These are phyloP conservation scores for Sergeia podlipaevii DNA, from an alignment of 208 protist genomes.

Conservation along the genomic window DNA sequence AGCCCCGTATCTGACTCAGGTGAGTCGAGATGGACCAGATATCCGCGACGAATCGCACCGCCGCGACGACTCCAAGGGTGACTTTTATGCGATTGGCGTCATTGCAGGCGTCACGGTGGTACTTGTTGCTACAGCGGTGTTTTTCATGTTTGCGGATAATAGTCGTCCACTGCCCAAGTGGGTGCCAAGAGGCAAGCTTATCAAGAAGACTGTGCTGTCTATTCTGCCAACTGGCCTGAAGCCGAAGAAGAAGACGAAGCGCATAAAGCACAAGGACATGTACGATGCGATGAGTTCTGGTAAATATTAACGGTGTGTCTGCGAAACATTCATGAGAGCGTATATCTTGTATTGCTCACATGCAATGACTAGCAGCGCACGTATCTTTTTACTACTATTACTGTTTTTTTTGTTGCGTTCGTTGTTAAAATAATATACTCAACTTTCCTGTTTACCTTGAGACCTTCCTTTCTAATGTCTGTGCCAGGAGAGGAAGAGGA, in stretches of 20 bases:
- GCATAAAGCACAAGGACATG: slow-evolving; percentile 66
- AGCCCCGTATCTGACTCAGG: slow-evolving; percentile 64
- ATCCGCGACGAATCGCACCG: neutral
- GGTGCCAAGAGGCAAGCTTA: slow-evolving; percentile 76
- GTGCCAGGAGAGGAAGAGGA: neutral
- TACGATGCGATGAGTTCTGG: slow-evolving; percentile 85
- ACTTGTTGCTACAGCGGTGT: slow-evolving; percentile 51
- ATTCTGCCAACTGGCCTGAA: slow-evolving; percentile 47
- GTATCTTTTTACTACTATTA: no score
- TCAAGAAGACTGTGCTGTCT: slow-evolving; percentile 73
- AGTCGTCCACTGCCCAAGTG: slow-evolving; percentile 74
- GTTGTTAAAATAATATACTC: no score
- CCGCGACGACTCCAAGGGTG: slow-evolving; percentile 15
- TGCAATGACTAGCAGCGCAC: neutral
- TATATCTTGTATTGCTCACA: neutral
- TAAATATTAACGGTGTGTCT: slow-evolving; percentile 27
- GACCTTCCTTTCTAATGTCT: no score
- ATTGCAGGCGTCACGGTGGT: slow-evolving; percentile 45
- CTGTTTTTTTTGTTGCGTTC: no score
- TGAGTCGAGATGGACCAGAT: slow-evolving; percentile 61
- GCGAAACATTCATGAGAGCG: neutral
- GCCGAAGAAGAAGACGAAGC: slow-evolving; percentile 45
- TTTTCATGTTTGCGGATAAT: slow-evolving; percentile 76
- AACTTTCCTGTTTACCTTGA: no score
- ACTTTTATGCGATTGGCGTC: slow-evolving; percentile 54